Conservation (phyloP, 2,329 filamentous ascomycete species). For the Pestalotiopsis sp. region DNA sequence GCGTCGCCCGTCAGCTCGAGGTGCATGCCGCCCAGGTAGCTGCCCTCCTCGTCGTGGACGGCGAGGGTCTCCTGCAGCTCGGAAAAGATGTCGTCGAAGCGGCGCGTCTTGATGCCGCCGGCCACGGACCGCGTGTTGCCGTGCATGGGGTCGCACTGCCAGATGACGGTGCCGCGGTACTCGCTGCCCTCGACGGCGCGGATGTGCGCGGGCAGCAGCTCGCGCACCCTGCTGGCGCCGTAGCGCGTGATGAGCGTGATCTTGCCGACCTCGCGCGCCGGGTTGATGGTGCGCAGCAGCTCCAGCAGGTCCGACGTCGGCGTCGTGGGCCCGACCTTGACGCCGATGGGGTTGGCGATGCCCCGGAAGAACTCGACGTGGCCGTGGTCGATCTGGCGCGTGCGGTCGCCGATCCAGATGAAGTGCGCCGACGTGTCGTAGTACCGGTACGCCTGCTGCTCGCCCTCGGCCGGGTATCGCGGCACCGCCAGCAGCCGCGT, state of each 20-base stretch:
- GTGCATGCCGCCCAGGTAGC: constrained; percentile 91
- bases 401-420: constrained; percentile 97
- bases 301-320: constrained; percentile 73
- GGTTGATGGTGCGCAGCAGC: constrained; percentile 86
- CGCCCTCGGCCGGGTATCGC: constrained; percentile 24
- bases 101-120: constrained; percentile 85
- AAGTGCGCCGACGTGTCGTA: constrained; percentile 97
- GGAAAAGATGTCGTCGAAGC: constrained; percentile 86
- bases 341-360: constrained; percentile 91
- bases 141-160: constrained; percentile 99
- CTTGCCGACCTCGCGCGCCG: constrained; percentile 80
- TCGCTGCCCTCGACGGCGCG: constrained; percentile 82
- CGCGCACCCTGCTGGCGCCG: constrained; percentile 75
- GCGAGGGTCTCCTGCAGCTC: constrained; percentile 83
- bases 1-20: constrained; percentile 94
- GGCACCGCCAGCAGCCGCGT: constrained; percentile 74
- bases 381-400: constrained; percentile 86
- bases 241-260: constrained; percentile 97
- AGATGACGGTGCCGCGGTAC: constrained; percentile 71
- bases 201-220: constrained; percentile 83
- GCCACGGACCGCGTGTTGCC: constrained; percentile 74
- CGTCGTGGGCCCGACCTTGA: constrained; percentile 93
- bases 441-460: constrained; percentile 61
- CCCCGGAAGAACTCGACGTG: constrained; percentile 98
- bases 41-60: constrained; percentile 82